These are phyloP conservation scores for Micractinium conductrix DNA, from an alignment of 139 green algal species.

Conservation along the genomic window DNA sequence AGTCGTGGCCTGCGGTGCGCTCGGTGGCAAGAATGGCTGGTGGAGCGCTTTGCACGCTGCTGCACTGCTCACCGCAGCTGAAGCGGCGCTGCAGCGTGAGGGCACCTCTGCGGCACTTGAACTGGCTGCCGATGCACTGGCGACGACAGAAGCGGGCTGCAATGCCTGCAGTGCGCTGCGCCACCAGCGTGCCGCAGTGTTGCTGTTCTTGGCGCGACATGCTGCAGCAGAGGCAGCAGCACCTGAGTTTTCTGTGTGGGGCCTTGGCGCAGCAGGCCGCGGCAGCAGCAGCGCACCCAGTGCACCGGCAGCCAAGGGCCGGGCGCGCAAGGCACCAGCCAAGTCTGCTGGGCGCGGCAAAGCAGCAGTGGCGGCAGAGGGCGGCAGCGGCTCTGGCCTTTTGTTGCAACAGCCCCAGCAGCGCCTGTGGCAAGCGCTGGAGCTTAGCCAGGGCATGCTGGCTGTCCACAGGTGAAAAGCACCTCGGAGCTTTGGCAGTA, in stretches of 20 bases:
- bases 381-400: background rate
- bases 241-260: conserved; percentile 8
- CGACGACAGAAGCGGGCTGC: background rate
- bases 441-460: conserved; percentile 13
- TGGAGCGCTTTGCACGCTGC: background rate
- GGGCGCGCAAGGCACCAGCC: background rate
- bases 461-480: background rate
- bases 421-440: conserved; percentile 21
- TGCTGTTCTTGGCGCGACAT: conserved; percentile 7
- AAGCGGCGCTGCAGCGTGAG: background rate
- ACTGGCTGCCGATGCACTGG: background rate
- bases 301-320: background rate
- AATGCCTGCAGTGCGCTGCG: background rate
- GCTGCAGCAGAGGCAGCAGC: background rate
- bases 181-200: conserved; percentile 3
- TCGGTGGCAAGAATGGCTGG: background rate
- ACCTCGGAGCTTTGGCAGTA: background rate
- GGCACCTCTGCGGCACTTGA: background rate
- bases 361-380: background rate
- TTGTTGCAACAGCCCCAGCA: background rate
- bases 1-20: background rate
- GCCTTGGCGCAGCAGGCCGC: background rate
- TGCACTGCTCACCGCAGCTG: background rate
- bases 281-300: background rate
- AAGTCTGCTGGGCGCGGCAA: conserved; percentile 2